Evolutionary conservation across 805 yeast genomes (phyloP).

Genomic region (Suhomyces prunicola): DNA sequence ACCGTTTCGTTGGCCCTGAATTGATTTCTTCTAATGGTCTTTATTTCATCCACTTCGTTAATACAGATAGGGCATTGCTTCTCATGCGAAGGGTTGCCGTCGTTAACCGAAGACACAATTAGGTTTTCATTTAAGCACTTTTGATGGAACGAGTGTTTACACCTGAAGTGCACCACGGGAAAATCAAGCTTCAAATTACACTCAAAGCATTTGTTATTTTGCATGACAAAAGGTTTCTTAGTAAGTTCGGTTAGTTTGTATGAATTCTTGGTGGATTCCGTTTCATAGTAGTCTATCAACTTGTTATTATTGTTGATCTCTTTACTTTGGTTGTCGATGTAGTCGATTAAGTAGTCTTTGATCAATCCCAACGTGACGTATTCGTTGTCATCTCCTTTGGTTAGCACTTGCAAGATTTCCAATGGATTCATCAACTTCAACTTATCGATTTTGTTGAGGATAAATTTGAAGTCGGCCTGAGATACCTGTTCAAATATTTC

Average conservation of each 20-base stretch:
- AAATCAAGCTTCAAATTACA: constrained; percentile 67
- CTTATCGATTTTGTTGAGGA: constrained; percentile 53
- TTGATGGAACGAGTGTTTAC: constrained; percentile 84
- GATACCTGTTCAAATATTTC: constrained; percentile 52
- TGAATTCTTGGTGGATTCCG: constrained; percentile 58
- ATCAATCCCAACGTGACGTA: constrained; percentile 70
- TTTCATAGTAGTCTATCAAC: constrained; percentile 63
- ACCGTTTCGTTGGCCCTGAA: constrained; percentile 57
- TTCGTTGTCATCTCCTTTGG: constrained; percentile 43
- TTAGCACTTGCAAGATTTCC: constrained; percentile 70
- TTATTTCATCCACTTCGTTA: constrained; percentile 65
- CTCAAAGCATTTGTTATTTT: constrained; percentile 59
- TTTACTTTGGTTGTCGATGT: constrained; percentile 53
- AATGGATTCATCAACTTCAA: constrained; percentile 63
- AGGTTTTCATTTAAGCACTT: constrained; percentile 61
- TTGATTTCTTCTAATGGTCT: constrained; percentile 56
- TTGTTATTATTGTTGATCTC: constrained; percentile 69
- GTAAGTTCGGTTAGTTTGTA: constrained; percentile 51
- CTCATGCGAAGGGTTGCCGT: constrained; percentile 5
- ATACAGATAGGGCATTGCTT: constrained; percentile 71
- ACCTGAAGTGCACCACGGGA: constrained; percentile 81
- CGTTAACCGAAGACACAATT: constrained; percentile 8
- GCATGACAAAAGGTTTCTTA: constrained; percentile 49
- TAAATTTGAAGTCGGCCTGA: constrained; percentile 41
- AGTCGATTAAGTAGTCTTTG: constrained; percentile 62